A percentile compares a stretch with the other conserved stretches of the same genome.
phyloP scores from a whole-genome alignment of 768 basidiomycete species.

The Leccinellum rugosiceps region DNA sequence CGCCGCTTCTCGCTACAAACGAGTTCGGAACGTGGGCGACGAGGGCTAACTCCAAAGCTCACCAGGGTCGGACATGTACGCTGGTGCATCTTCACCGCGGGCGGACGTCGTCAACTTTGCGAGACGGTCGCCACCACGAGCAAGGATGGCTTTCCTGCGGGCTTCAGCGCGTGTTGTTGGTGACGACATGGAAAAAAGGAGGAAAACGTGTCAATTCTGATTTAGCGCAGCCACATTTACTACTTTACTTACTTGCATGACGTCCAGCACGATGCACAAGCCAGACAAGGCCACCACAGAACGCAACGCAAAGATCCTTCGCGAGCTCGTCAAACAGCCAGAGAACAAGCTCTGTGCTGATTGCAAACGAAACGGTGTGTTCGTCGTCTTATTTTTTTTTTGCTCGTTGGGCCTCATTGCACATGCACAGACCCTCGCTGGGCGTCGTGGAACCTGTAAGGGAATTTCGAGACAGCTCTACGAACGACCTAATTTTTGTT shows the following conservation, averaged over 20 bases:
- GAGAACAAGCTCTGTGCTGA: slow-evolving; percentile 96
- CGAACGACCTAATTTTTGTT: background rate
- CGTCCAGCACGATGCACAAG: slow-evolving; percentile 35
- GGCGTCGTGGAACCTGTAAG: slow-evolving; percentile 96
- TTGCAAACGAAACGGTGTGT: slow-evolving; percentile 91
- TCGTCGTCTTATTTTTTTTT: no score
- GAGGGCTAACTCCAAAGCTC: background rate
- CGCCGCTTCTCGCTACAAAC: slow-evolving; percentile 7
- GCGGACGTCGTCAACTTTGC: slow-evolving; percentile 76
- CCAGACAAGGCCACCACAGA: slow-evolving; percentile 90
- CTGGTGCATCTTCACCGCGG: slow-evolving; percentile 63
- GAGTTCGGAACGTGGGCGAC: background rate
- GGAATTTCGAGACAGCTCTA: background rate
- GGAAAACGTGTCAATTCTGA: slow-evolving; percentile 6
- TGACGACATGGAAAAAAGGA: slow-evolving; percentile 32
- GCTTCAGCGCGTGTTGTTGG: slow-evolving; percentile 75
- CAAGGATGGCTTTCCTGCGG: slow-evolving; percentile 71
- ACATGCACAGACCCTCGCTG: slow-evolving; percentile 79
- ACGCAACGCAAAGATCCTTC: slow-evolving; percentile 67
- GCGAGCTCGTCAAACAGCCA: slow-evolving; percentile 83
- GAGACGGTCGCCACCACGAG: slow-evolving; percentile 68
- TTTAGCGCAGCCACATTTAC: no score
- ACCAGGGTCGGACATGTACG: slow-evolving; percentile 48
- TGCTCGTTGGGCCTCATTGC: background rate
- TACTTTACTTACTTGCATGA: background rate